These are phyloP conservation scores for Boeremia exigua DNA, from an alignment of 2,329 filamentous ascomycete genomes.

Conservation along the genomic window DNA sequence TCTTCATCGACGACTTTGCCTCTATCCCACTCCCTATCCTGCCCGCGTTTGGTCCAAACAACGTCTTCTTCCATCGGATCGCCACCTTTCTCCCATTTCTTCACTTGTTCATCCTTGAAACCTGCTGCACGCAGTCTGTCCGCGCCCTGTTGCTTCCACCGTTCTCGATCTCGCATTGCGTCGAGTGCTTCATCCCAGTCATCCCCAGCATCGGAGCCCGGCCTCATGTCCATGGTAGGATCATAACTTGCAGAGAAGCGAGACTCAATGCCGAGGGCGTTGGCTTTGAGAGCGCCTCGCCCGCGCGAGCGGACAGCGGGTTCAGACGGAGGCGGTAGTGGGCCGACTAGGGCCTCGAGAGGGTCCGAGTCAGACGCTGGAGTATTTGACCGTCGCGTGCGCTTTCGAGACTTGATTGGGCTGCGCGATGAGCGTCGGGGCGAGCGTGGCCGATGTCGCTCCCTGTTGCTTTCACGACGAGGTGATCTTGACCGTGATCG, in stretches of 20 bases:
- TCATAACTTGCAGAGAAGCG: constrained; percentile 75
- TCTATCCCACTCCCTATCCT: constrained; percentile 71
- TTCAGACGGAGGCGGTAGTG: constrained; percentile 62
- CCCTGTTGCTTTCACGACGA: constrained; percentile 17
- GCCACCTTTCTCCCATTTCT: constrained; percentile 70
- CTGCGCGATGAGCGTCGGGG: constrained; percentile 5
- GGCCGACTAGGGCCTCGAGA: constrained; percentile 77
- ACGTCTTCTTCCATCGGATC: constrained; percentile 71
- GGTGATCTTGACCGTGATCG: constrained; percentile 29
- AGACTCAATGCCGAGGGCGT: constrained; percentile 70
- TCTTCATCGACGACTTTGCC: constrained; percentile 66
- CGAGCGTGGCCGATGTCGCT: constrained; percentile 23
- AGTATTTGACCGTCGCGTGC: constrained; percentile 20
- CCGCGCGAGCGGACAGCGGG: constrained; percentile 49
- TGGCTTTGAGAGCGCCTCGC: constrained; percentile 40
- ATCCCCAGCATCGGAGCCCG: constrained; percentile 58
- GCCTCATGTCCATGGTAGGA: constrained; percentile 62
- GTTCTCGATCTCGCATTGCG: constrained; percentile 77
- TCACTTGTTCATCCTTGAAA: constrained; percentile 76
- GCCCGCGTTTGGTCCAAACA: constrained; percentile 73
- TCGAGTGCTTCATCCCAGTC: constrained; percentile 85
- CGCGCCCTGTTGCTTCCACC: constrained; percentile 76
- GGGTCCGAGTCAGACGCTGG: constrained; percentile 67
- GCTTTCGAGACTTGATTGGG: background rate
- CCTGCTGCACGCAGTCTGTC: constrained; percentile 78